phyloP scores from a whole-genome alignment of 2,329 filamentous ascomycete genomes.

The Epichloe bromicola region DNA sequence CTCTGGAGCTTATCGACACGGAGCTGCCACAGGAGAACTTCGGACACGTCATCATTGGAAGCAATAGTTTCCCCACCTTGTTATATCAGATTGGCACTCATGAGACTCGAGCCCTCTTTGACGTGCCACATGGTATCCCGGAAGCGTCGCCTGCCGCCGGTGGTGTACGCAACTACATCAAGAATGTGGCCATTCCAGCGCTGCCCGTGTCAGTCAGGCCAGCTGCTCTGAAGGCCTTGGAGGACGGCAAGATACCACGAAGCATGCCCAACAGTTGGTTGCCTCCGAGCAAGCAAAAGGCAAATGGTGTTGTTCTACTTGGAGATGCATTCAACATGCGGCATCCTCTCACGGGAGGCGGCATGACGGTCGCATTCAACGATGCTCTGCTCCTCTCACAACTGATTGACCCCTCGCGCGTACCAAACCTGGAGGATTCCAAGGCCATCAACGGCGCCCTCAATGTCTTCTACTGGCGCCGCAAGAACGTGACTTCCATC shows the following conservation, averaged over 20 bases:
- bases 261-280: slow-evolving; percentile 96
- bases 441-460: slow-evolving; percentile 55
- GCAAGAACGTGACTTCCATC: slow-evolving; percentile 70
- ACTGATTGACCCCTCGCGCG: slow-evolving; percentile 54
- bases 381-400: slow-evolving; percentile 70
- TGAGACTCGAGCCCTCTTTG: slow-evolving; percentile 82
- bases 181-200: slow-evolving; percentile 64
- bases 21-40: slow-evolving; percentile 60
- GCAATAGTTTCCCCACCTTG: slow-evolving; percentile 57
- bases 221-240: slow-evolving; percentile 62
- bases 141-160: slow-evolving; percentile 61
- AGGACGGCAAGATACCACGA: slow-evolving; percentile 58
- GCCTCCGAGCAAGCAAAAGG: slow-evolving; percentile 51
- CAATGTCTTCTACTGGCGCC: slow-evolving; percentile 68
- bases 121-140: slow-evolving; percentile 67
- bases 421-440: slow-evolving; percentile 59
- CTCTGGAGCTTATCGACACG: slow-evolving; percentile 81
- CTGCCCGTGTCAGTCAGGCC: slow-evolving; percentile 62
- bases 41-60: slow-evolving; percentile 79
- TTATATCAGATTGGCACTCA: slow-evolving; percentile 95
- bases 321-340: slow-evolving; percentile 99
- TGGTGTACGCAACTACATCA: slow-evolving; percentile 74
- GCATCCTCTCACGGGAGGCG: slow-evolving; percentile 92
- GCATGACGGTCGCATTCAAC: slow-evolving; percentile 96
- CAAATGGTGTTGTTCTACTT: slow-evolving; percentile 59